Percentiles rank a stretch among this genome's conserved stretches.
These are phyloP conservation scores for Ophiocordyceps camponoti-floridani DNA, from an alignment of 2,329 filamentous ascomycete genomes.

Conservation along the genomic window DNA sequence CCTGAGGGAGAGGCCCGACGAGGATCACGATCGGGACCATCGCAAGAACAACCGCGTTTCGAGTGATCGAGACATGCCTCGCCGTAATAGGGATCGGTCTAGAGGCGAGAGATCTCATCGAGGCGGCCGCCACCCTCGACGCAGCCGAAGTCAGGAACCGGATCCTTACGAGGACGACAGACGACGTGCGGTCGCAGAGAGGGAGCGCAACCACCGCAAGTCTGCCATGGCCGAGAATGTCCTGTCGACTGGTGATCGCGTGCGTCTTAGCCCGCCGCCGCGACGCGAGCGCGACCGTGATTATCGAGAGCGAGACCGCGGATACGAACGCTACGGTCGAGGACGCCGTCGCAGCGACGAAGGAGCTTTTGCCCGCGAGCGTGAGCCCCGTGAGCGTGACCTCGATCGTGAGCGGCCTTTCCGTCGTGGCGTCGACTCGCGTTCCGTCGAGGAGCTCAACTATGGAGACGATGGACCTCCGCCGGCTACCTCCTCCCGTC, in stretches of 20 bases:
- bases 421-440: constrained; percentile 58
- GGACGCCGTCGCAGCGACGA: constrained; percentile 12
- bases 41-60: constrained; percentile 39
- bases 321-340: constrained; percentile 2
- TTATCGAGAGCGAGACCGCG: constrained; percentile 21
- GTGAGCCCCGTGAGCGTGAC: constrained; percentile 73
- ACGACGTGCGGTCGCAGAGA: constrained; percentile 80
- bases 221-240: constrained; percentile 48
- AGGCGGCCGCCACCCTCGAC: constrained; percentile 36
- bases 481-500: constrained; percentile 44
- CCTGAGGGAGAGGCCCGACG: constrained; percentile 80
- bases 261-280: constrained; percentile 22
- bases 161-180: constrained; percentile 93
- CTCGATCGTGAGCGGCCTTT: constrained; percentile 81
- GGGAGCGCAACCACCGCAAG: constrained; percentile 86
- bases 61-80: constrained; percentile 32
- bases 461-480: constrained; percentile 63
- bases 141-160: constrained; percentile 75
- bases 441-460: constrained; percentile 72
- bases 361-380: constrained; percentile 42
- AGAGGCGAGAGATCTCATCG: constrained; percentile 47
- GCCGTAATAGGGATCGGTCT: constrained; percentile 41
- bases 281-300: constrained; percentile 24
- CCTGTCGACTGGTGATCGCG: constrained; percentile 33
- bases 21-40: constrained; percentile 52